Base-by-base conservation (phyloP, 2,329 filamentous ascomycete genomes). In the Trichothecium sympodiale region DNA sequence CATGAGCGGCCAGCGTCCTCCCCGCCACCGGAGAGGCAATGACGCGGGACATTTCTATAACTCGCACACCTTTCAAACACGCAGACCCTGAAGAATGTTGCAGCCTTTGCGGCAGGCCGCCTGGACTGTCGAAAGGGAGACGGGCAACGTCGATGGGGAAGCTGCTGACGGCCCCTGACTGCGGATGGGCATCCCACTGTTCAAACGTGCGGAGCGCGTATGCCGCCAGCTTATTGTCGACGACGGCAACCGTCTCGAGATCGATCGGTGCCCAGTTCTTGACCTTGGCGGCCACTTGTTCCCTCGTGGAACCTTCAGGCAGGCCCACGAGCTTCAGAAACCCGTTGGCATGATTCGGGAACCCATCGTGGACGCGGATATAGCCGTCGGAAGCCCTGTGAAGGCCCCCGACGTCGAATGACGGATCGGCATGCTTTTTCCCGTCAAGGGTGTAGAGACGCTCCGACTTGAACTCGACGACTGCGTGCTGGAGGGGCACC, bases 21-120 rank as follows among this genome's bases (percentile, higher is more conserved):
- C 74, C 74, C 37, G 83, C 77, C 2, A 77, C 71, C 9, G 80
- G 80, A 0, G 77, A 80, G 9, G 80, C 80, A 41, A 86, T 83
- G 38, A 85, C 74, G 14, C 80, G 74, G 47, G 77, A 81, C 34
- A 85, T 59, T 51, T 86, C 81, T 6, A 86, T 64, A 5, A 85
- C 79, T 38, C 77, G 76, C 46, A 85, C 63, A 1, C 80, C 80
- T 54, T 62, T 28, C 62, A 73, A 45, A 51, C 57, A 61, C 14
- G 50, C 42, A 5, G 50, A 5, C 71, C 45, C 8, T n/a, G n/a
- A n/a, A n/a, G n/a, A n/a, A n/a, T n/a, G n/a, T n/a, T n/a, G n/a
- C n/a, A n/a, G n/a, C n/a, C n/a, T n/a, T n/a, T n/a, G n/a, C n/a
- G n/a, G n/a, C n/a, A n/a, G n/a, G 64, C 61, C 27, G 45, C 45